Conservation (phyloP, 164 flowering plant species). For the Cinnamomum micranthum region DNA sequence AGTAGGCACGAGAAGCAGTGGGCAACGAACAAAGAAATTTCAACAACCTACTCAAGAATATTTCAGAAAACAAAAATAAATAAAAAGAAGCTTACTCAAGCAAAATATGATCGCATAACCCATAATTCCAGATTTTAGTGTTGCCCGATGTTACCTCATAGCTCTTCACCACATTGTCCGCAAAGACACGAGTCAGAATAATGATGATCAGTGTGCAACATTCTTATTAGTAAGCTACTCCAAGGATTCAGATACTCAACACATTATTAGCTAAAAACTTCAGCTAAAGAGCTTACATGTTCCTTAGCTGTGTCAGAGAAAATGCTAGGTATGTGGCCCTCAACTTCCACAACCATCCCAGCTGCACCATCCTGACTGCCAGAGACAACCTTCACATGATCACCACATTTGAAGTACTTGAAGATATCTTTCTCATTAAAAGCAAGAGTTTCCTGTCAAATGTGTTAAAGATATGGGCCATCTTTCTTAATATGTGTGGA, state of each 20-base stretch:
- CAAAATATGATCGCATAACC: constrained; percentile 88
- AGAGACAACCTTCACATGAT: constrained; percentile 93
- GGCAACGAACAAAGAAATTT: constrained; percentile 2
- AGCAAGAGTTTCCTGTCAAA: constrained; percentile 62
- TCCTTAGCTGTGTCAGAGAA: constrained; percentile 92
- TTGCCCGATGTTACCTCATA: constrained; percentile 93
- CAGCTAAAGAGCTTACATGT: constrained; percentile 52
- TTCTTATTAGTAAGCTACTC: too few species aligned
- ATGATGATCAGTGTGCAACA: not conserved
- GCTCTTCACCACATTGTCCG: constrained; percentile 94
- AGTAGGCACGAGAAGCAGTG: not conserved
- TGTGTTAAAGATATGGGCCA: not conserved
- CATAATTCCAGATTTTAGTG: constrained; percentile 89
- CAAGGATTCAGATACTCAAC: too few species aligned
- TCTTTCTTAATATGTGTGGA: not conserved
- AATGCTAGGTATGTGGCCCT: constrained; percentile 80
- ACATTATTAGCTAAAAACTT: too few species aligned
- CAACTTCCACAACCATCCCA: constrained; percentile 92
- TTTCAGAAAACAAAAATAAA: too few species aligned
- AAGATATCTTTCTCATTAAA: constrained; percentile 79
- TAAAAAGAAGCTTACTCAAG: constrained; percentile 49
- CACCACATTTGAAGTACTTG: constrained; percentile 92
- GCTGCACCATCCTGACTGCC: constrained; percentile 93
- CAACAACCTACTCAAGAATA: too few species aligned
- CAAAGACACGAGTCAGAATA: constrained; percentile 79